phyloP scores from a whole-genome alignment of 2,329 filamentous ascomycete species.

The Zasmidium citrigriseum region DNA sequence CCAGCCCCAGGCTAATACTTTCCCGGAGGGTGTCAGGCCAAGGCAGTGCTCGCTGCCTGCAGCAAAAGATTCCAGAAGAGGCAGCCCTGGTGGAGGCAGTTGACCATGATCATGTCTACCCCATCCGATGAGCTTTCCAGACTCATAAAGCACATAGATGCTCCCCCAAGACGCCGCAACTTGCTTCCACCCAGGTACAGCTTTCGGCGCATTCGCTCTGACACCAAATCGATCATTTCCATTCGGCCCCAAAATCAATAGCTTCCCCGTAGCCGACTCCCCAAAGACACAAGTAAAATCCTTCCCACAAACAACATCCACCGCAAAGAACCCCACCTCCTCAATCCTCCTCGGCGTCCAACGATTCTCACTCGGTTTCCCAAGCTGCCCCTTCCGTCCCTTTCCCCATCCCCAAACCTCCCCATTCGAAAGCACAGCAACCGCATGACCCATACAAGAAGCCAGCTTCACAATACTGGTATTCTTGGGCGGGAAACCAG shows the following conservation, averaged over 20 bases:
- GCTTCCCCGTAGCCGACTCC: conserved; percentile 55
- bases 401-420: conserved; percentile 87
- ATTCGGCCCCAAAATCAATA: conserved; percentile 71
- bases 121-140: conserved; percentile 69
- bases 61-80: conserved; percentile 64
- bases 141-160: conserved; percentile 67
- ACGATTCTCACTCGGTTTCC: conserved; percentile 56
- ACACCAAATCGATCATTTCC: conserved; percentile 67
- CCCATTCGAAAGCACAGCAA: conserved; percentile 73
- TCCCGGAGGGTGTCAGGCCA: conserved; percentile 63
- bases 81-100: conserved; percentile 65
- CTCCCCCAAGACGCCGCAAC: conserved; percentile 81
- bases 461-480: conserved; percentile 65
- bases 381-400: conserved; percentile 81
- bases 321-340: conserved; percentile 61
- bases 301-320: conserved; percentile 72
- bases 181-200: conserved; percentile 62
- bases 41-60: conserved; percentile 90
- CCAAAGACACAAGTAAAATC: conserved; percentile 79
- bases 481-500: conserved; percentile 63
- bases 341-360: conserved; percentile 64
- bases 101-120: conserved; percentile 86
- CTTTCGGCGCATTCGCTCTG: conserved; percentile 48
- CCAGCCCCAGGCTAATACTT: conserved; percentile 90
- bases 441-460: conserved; percentile 75